Conservation (phyloP, 345 rosid genomes). For the Ceriops zippeliana region DNA sequence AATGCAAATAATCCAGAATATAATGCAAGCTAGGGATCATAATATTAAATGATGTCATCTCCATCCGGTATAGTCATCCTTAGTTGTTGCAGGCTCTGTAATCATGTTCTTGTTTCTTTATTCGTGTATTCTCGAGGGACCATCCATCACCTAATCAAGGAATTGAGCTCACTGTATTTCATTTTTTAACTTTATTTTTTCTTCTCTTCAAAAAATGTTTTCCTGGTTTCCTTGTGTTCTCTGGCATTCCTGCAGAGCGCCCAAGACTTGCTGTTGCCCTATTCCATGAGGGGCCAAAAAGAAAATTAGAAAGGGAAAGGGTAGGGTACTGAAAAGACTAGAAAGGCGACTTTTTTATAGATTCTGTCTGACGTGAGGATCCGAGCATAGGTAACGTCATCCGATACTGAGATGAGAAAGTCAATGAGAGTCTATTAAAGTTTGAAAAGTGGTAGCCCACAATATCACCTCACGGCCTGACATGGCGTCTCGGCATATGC, state of each 20-base stretch:
- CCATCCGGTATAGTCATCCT: no score
- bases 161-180: no score
- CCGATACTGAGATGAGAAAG: slow-evolving; percentile 33
- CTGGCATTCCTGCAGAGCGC: not conserved
- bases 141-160: no score
- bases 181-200: no score
- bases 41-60: no score
- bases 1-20: not conserved
- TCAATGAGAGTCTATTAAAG: slow-evolving; percentile 43
- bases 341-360: slow-evolving; percentile 43
- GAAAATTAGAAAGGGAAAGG: not conserved
- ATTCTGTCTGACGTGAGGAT: slow-evolving; percentile 45
- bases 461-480: slow-evolving; percentile 22
- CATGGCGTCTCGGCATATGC: slow-evolving; percentile 6
- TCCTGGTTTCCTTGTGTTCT: not conserved
- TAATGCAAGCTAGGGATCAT: not conserved
- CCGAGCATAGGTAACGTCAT: slow-evolving; percentile 47
- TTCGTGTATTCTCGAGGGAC: no score
- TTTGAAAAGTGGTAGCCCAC: slow-evolving; percentile 38
- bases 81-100: no score
- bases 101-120: no score
- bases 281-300: not conserved
- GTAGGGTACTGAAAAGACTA: slow-evolving; percentile 7
- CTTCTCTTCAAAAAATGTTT: not conserved
- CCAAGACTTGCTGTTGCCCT: not conserved